Evolutionary conservation across 805 yeast genomes (phyloP).

Genomic region (Wickerhamiella australiensis): DNA sequence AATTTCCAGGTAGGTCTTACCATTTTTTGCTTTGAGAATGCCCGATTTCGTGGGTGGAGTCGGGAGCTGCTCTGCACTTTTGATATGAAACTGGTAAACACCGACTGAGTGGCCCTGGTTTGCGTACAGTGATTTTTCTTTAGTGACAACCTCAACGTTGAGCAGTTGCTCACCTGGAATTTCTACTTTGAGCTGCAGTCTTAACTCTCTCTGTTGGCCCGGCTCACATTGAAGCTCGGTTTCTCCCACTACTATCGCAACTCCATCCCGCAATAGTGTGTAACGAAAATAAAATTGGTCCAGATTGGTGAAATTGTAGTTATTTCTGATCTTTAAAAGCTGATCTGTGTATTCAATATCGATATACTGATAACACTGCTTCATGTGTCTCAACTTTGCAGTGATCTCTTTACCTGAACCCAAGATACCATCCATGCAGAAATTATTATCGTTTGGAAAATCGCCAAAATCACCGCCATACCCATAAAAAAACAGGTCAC

Average conservation of each 20-base stretch:
- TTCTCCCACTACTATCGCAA: neutral
- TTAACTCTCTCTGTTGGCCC: neutral
- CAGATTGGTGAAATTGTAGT: slow-evolving; percentile 12
- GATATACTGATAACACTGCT: slow-evolving; percentile 30
- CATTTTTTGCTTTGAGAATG: neutral
- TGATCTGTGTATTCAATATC: neutral
- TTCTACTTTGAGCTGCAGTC: neutral
- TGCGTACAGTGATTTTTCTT: neutral
- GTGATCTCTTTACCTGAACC: slow-evolving; percentile 29
- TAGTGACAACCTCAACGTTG: neutral
- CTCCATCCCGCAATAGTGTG: neutral
- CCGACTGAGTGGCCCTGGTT: neutral
- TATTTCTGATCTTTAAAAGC: slow-evolving; percentile 9
- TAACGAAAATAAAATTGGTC: neutral
- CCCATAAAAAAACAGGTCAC: slow-evolving; percentile 17
- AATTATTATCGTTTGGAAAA: slow-evolving; percentile 29
- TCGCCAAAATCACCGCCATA: slow-evolving; percentile 34
- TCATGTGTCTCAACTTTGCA: slow-evolving; percentile 29
- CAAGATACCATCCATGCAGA: slow-evolving; percentile 31
- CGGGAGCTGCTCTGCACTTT: neutral
- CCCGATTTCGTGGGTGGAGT: neutral
- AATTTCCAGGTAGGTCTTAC: neutral
- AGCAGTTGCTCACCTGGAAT: neutral
- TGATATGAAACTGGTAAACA: neutral
- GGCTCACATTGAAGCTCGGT: neutral